phyloP scores from a whole-genome alignment of 495 filamentous ascomycete species.

The Podospora tetraspora region DNA sequence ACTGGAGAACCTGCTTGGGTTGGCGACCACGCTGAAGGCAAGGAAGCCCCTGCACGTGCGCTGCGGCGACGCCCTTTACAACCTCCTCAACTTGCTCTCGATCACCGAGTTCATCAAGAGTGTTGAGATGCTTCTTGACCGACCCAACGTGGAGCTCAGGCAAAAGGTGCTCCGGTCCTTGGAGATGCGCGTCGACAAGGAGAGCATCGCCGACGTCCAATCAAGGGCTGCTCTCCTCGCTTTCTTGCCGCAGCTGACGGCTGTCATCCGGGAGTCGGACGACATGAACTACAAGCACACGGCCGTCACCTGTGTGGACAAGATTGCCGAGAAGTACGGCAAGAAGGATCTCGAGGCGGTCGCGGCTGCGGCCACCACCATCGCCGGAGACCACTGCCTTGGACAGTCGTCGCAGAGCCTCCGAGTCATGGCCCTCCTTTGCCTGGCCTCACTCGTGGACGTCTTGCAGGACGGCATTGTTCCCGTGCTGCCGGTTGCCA shows the following conservation, averaged over 20 bases:
- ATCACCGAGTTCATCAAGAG: constrained; percentile 80
- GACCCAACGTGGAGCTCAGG: constrained; percentile 63
- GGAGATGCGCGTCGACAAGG: constrained; percentile 64
- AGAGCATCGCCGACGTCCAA: constrained; percentile 56
- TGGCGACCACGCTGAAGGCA: constrained; percentile 55
- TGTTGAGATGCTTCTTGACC: constrained; percentile 68
- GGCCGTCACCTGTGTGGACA: constrained; percentile 80
- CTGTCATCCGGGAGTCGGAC: constrained; percentile 63
- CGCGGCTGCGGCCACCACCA: constrained; percentile 62
- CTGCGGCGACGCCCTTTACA: constrained; percentile 63
- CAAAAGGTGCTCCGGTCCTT: constrained; percentile 75
- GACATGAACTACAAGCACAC: constrained; percentile 71
- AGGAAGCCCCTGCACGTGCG: constrained; percentile 58
- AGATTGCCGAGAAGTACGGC: constrained; percentile 85
- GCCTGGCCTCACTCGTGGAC: constrained; percentile 79
- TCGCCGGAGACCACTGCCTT: constrained; percentile 71
- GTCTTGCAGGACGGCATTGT: constrained; percentile 81
- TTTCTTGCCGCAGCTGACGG: constrained; percentile 70
- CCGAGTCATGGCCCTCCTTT: constrained; percentile 76
- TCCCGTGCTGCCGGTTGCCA: constrained; percentile 68
- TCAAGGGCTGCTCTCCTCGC: constrained; percentile 66
- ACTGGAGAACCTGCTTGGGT: constrained; percentile 59
- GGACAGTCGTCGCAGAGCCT: constrained; percentile 66
- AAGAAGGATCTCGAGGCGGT: constrained; percentile 69
- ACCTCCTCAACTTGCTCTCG: constrained; percentile 71